These are phyloP conservation scores for Phyllosticta ampelicida DNA, from an alignment of 2,329 filamentous ascomycete species.

Conservation along the genomic window DNA sequence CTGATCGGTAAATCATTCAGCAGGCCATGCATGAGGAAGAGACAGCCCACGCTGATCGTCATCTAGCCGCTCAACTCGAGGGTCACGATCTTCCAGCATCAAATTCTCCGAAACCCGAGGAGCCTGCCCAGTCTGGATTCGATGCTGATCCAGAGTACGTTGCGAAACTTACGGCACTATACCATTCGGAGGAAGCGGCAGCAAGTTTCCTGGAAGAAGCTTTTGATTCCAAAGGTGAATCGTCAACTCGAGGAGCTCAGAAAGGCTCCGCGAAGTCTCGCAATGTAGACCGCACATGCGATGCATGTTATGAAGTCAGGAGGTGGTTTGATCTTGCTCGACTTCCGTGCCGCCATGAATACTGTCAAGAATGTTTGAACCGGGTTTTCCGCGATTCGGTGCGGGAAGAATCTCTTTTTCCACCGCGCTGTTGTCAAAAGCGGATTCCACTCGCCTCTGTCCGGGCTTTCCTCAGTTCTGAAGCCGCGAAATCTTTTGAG, in stretches of 20 bases:
- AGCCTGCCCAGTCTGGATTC: neutral
- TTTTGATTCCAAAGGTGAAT: neutral
- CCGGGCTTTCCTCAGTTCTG: neutral
- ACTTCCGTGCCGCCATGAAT: constrained; percentile 13
- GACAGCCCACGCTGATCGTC: neutral
- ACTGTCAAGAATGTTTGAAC: constrained; percentile 16
- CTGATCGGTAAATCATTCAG: neutral
- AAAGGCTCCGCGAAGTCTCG: neutral
- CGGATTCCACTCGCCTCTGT: constrained; percentile 13
- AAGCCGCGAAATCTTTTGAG: constrained; percentile 11
- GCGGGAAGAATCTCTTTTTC: constrained; percentile 16
- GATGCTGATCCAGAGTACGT: neutral
- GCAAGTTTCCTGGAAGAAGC: neutral
- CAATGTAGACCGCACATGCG: neutral
- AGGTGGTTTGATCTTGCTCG: constrained; percentile 2
- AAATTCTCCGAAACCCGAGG: neutral
- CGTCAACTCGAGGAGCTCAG: neutral
- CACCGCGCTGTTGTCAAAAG: constrained; percentile 16
- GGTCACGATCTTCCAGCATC: neutral
- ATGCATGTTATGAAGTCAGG: neutral
- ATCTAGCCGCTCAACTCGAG: neutral
- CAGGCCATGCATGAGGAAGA: neutral
- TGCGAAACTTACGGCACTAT: constrained; percentile 1
- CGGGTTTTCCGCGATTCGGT: constrained; percentile 14
- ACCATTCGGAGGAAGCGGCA: constrained; percentile 1